Percentiles rank a stretch among this genome's conserved stretches.
These are phyloP conservation scores for Aspergillus eucalypticola DNA, from an alignment of 2,329 filamentous ascomycete genomes.

Conservation along the genomic window DNA sequence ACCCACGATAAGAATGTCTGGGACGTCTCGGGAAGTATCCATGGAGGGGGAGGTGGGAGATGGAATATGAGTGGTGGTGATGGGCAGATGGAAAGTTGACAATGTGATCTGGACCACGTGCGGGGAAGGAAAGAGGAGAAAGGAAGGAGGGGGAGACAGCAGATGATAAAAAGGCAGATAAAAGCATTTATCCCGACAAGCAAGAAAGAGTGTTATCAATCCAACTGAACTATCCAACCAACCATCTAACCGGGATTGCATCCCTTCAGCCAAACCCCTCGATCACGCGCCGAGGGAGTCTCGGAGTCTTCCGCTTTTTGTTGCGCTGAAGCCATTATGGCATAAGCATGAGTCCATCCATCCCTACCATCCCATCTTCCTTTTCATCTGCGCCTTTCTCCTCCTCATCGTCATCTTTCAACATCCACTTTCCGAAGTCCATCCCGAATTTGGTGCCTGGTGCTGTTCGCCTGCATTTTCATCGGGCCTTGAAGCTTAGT, in stretches of 20 bases:
- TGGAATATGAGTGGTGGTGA: background rate
- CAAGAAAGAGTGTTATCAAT: too few species aligned
- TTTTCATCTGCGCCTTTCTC: background rate
- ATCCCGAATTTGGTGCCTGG: background rate
- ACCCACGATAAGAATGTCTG: slow-evolving; percentile 57
- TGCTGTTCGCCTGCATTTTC: background rate
- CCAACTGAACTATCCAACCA: too few species aligned
- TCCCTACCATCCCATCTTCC: background rate
- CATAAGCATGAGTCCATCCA: background rate
- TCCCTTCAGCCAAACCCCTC: too few species aligned
- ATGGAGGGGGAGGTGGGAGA: background rate
- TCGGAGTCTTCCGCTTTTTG: background rate
- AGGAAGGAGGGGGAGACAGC: too few species aligned
- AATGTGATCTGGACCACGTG: background rate
- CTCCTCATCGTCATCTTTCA: background rate
- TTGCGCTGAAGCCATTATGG: background rate
- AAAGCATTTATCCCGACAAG: too few species aligned
- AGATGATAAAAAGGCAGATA: too few species aligned
- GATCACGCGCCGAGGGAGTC: background rate
- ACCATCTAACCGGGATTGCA: too few species aligned
- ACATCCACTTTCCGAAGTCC: background rate
- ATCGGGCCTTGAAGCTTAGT: background rate
- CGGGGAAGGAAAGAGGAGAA: background rate
- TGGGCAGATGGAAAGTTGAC: background rate
- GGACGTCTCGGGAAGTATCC: too few species aligned